Percentiles rank a stretch among this genome's conserved stretches.
Conservation (phyloP, 1,284 basidiomycete species). For the Moniliophthora roreri region DNA sequence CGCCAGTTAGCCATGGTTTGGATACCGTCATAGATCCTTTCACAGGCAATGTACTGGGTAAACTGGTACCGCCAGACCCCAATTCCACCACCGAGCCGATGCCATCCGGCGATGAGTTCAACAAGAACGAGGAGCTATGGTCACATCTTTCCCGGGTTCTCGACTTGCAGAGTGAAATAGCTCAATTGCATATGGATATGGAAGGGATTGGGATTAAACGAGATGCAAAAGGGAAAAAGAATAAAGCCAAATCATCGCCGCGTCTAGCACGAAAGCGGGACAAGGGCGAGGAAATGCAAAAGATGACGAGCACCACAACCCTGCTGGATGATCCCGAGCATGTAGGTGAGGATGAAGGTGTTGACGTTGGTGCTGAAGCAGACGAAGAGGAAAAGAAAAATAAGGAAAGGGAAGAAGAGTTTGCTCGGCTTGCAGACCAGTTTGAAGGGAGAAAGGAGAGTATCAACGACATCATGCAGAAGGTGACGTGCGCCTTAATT, state of each 20-base stretch:
- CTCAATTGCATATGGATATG: conserved; percentile 71
- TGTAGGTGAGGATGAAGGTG: conserved; percentile 47
- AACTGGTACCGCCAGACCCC: conserved; percentile 28
- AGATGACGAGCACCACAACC: neutral
- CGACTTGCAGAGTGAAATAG: conserved; percentile 68
- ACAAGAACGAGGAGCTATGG: conserved; percentile 60
- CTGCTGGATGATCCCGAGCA: conserved; percentile 21
- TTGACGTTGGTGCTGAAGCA: conserved; percentile 35
- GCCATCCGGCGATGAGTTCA: conserved; percentile 18
- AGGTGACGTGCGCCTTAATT: conserved; percentile 40
- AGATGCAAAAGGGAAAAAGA: conserved; percentile 32
- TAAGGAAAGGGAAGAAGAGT: conserved; percentile 59
- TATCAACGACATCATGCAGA: conserved; percentile 69
- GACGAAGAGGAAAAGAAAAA: conserved; percentile 47
- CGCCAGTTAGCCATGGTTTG: conserved; percentile 3
- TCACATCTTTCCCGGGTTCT: conserved; percentile 61
- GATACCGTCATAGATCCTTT: conserved; percentile 51
- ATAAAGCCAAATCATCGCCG: conserved; percentile 23
- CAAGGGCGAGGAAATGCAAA: conserved; percentile 18
- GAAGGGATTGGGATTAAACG: conserved; percentile 53
- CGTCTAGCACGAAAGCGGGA: conserved; percentile 12
- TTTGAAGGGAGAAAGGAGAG: conserved; percentile 67
- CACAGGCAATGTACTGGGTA: conserved; percentile 43
- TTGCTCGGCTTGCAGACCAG: conserved; percentile 59
- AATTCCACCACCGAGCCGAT: conserved; percentile 19